Evolutionary conservation across 2,329 filamentous ascomycete species (phyloP).

Genomic region (Sclerotiophoma versabilis): DNA sequence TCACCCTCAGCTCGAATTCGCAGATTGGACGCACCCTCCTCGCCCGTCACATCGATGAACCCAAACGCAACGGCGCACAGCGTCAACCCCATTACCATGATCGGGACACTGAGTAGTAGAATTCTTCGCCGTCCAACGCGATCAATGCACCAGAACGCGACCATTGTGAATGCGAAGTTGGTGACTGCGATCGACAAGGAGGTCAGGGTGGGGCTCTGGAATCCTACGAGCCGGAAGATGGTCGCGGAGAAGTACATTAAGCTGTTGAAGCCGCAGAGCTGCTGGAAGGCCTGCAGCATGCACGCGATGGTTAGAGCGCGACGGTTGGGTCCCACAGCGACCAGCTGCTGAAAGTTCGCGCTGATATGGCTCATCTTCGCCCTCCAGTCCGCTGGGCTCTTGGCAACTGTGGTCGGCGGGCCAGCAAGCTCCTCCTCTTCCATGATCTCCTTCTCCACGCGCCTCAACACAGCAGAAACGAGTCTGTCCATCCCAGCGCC

Average conservation of each 20-base stretch:
- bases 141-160: slow-evolving; percentile 56
- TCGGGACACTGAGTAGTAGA: slow-evolving; percentile 80
- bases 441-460: slow-evolving; percentile 77
- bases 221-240: slow-evolving; percentile 57
- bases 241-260: slow-evolving; percentile 59
- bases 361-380: slow-evolving; percentile 57
- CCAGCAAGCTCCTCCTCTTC: slow-evolving; percentile 64
- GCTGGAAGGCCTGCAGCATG: slow-evolving; percentile 84
- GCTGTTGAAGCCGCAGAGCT: slow-evolving; percentile 71
- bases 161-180: slow-evolving; percentile 57
- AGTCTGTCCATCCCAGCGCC: slow-evolving; percentile 45
- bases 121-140: slow-evolving; percentile 61
- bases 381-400: slow-evolving; percentile 37
- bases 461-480: slow-evolving; percentile 67
- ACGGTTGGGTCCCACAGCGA: slow-evolving; percentile 61
- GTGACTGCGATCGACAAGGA: slow-evolving; percentile 54
- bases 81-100: slow-evolving; percentile 79
- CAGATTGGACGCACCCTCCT: slow-evolving; percentile 3
- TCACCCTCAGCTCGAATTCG: no score
- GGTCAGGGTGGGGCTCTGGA: slow-evolving; percentile 54
- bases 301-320: slow-evolving; percentile 85
- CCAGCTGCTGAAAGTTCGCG: slow-evolving; percentile 61
- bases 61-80: slow-evolving; percentile 77
- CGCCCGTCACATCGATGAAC: slow-evolving; percentile 59
- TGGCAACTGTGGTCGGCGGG: slow-evolving; percentile 41